phyloP scores from a whole-genome alignment of 257 asterid species.

The Solanum pinnatisectum region DNA sequence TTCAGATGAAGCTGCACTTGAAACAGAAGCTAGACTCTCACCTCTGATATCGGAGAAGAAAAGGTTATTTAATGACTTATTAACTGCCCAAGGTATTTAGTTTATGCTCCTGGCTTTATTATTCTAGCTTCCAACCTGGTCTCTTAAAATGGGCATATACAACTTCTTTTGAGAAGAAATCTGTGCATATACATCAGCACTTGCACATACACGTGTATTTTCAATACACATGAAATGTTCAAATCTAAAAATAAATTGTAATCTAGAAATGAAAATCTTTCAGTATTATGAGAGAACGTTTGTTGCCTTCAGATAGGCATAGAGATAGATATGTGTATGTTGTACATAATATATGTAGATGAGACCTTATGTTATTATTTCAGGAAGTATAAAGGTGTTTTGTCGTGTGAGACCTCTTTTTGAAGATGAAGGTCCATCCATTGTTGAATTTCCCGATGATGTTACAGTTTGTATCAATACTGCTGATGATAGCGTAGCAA shows the following conservation, averaged over 20 bases:
- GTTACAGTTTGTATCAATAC: conserved; percentile 64
- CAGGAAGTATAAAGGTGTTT: conserved; percentile 90
- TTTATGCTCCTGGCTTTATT: conserved; percentile 2
- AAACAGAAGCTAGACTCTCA: conserved; percentile 86
- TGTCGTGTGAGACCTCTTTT: conserved; percentile 93
- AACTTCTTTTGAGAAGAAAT: neutral
- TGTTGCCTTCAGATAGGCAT: neutral
- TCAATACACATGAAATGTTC: neutral
- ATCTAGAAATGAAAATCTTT: neutral
- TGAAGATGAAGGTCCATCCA: conserved; percentile 84
- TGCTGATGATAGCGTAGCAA: conserved; percentile 60
- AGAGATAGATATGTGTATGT: neutral
- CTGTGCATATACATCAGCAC: neutral
- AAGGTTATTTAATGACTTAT: conserved; percentile 70
- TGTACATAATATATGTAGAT: conserved; percentile 5
- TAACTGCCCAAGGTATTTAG: conserved; percentile 83
- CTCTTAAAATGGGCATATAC: neutral
- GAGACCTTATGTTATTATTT: conserved; percentile 17
- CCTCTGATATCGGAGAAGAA: conserved; percentile 86
- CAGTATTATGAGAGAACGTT: neutral
- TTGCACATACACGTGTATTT: neutral
- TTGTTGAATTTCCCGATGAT: conserved; percentile 89
- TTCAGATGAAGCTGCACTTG: conserved; percentile 90
- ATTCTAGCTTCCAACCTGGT: neutral
- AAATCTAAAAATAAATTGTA: conserved; percentile 1